These are phyloP conservation scores for Ophiostoma angusticollis DNA, from an alignment of 2,329 filamentous ascomycete species.

Conservation along the genomic window DNA sequence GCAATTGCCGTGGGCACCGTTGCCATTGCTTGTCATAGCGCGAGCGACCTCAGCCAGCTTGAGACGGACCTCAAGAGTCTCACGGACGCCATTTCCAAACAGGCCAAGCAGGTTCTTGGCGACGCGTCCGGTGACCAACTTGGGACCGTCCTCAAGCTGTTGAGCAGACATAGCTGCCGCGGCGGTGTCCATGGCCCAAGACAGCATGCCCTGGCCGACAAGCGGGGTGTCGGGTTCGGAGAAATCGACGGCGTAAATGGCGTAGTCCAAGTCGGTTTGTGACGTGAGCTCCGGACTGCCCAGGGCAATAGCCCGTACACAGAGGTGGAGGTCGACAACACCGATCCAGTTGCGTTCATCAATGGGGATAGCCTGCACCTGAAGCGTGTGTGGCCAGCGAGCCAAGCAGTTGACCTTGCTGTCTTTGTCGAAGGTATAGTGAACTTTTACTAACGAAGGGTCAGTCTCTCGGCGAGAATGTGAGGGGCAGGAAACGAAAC, in stretches of 20 bases:
- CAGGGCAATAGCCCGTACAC: constrained; percentile 65
- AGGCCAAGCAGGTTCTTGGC: constrained; percentile 75
- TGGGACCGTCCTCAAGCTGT: constrained; percentile 35
- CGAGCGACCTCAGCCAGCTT: constrained; percentile 69
- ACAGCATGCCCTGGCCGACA: constrained; percentile 91
- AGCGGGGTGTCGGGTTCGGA: constrained; percentile 88
- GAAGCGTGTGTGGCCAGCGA: constrained; percentile 64
- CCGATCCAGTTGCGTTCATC: constrained; percentile 75
- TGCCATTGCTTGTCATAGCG: constrained; percentile 19
- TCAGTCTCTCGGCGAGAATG: constrained; percentile 8
- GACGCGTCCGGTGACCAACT: constrained; percentile 76
- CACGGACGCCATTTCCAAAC: constrained; percentile 69
- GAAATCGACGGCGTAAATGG: constrained; percentile 94
- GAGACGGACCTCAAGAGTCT: constrained; percentile 87
- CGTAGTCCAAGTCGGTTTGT: constrained; percentile 68
- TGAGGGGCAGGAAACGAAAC: constrained; percentile 6
- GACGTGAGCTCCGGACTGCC: constrained; percentile 75
- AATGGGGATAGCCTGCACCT: constrained; percentile 67
- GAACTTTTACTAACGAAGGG: constrained; percentile 63
- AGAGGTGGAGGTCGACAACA: constrained; percentile 74
- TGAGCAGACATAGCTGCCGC: constrained; percentile 19
- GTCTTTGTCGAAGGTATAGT: constrained; percentile 89
- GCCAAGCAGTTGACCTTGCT: constrained; percentile 83
- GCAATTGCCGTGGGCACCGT: constrained; percentile 1
- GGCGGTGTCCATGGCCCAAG: constrained; percentile 55